Conservation (phyloP, 306 rosid species). For the Vigna nakashimae region DNA sequence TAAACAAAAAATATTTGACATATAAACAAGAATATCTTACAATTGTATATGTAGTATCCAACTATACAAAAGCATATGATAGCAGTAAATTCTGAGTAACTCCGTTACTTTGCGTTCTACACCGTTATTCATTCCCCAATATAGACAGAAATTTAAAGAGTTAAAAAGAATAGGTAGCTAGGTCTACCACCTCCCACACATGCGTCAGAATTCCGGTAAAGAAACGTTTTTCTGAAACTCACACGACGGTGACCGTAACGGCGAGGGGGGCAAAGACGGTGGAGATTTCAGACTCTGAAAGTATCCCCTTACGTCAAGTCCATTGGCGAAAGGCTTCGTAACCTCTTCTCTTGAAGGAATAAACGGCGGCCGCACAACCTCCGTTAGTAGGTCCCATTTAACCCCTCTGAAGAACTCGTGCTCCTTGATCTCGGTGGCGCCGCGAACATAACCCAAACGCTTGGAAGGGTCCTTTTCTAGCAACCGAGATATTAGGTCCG, state of each 20-base stretch:
- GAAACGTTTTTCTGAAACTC: slow-evolving; percentile 38
- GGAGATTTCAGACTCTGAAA: slow-evolving; percentile 59
- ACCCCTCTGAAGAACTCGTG: slow-evolving; percentile 84
- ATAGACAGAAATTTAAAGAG: slow-evolving; percentile 32
- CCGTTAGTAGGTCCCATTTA: slow-evolving; percentile 77
- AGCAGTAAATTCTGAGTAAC: slow-evolving; percentile 15
- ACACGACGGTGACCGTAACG: slow-evolving; percentile 50
- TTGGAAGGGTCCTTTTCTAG: slow-evolving; percentile 76
- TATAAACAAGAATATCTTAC: slow-evolving; percentile 43
- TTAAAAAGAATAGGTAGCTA: slow-evolving; percentile 24
- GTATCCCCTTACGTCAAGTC: slow-evolving; percentile 54
- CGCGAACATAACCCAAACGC: slow-evolving; percentile 71
- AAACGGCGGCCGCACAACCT: slow-evolving; percentile 73
- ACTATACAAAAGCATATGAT: neutral
- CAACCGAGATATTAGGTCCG: slow-evolving; percentile 73
- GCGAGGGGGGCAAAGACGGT: slow-evolving; percentile 66
- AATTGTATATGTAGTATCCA: slow-evolving; percentile 24
- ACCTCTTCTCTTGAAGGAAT: slow-evolving; percentile 65
- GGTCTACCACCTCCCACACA: slow-evolving; percentile 39
- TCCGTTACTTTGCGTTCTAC: slow-evolving; percentile 41
- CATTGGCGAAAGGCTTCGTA: neutral
- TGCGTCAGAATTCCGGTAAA: slow-evolving; percentile 56
- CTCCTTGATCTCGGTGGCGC: slow-evolving; percentile 82
- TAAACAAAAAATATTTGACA: slow-evolving; percentile 31
- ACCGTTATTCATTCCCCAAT: slow-evolving; percentile 54